Evolutionary conservation across 441 rosid species (phyloP), one percentile per base, ranked within the genome.

Genomic region (Hypseocharis bilobata): DNA sequence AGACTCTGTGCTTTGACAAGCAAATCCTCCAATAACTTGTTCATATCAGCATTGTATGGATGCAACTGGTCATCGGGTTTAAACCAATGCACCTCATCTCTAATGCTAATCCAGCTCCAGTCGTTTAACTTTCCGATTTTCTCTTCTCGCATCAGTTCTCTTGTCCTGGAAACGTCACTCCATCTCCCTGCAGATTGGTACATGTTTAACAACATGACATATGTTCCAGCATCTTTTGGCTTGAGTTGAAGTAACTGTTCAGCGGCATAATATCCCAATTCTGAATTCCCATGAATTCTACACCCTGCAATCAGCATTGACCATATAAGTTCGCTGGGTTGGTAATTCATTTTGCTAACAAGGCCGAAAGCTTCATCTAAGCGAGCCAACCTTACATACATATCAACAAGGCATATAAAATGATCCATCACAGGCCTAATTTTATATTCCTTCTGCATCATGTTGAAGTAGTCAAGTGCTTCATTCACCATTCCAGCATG

Each of bases 391-490:
- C 80, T 71, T 51, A 77, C 85, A 73, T 74, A 81, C 84, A 80
- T 78, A 49, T 75, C 77, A 20, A 78, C 70, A 64, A 85, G 62
- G 65, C 80, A 83, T 27, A 71, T 65, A 1, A 73, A 80, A 66
- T 82, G 90, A 62, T 72, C 84, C 82, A 80, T 78, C 60, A 80
- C 77, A n/a, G 86, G 87, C 71, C 68, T 77, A 17, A 83, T 64
- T 67, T 70, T 77, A 65, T 76, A 80, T 29, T 71, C 82, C 16
- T 69, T 81, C 58, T 74, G 81, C 89, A 85, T 81, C 74, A 77
- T 75, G 64, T 80, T 69, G 6, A 83, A 77, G 66, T 83, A 83
- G 28, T 34, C 45, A 4, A 83, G 78, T 40, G 87, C 84, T 72
- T 81, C 81, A 22, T 76, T 60, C 20, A 83, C 78, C 82, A 83